Conservation (phyloP, 2,329 filamentous ascomycete genomes). For the Penicillium sp. region DNA sequence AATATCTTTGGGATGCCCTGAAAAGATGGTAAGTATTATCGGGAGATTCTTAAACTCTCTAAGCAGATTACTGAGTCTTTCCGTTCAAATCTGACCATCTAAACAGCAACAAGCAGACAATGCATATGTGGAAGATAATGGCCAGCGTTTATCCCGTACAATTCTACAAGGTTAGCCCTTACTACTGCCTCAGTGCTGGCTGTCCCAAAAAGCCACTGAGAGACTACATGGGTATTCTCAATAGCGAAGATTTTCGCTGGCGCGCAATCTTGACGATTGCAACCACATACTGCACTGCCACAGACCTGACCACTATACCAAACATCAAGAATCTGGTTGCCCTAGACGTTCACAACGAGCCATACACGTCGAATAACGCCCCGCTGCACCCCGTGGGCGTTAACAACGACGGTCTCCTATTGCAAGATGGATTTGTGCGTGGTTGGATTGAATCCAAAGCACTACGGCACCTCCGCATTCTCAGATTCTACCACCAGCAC, state of each 20-base stretch:
- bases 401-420: constrained; percentile 9
- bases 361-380: constrained; percentile 5
- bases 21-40: constrained; percentile 26
- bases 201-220: constrained; percentile 24
- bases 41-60: no score
- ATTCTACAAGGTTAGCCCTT: constrained; percentile 24
- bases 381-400: constrained; percentile 7
- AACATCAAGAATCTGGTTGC: constrained; percentile 35
- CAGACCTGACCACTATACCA: constrained; percentile 34
- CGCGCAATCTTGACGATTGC: constrained; percentile 29
- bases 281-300: constrained; percentile 22
- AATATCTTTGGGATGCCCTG: constrained; percentile 34
- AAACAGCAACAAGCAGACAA: constrained; percentile 30
- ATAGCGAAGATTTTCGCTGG: constrained; percentile 29
- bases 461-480: constrained; percentile 33
- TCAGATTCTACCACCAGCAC: constrained; percentile 30
- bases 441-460: constrained; percentile 35
- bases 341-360: constrained; percentile 29
- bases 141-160: constrained; percentile 30
- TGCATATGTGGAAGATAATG: constrained; percentile 40
- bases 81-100: neutral
- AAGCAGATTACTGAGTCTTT: neutral
- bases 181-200: constrained; percentile 27
- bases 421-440: constrained; percentile 36
- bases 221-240: constrained; percentile 32